These are phyloP conservation scores for Phytophthora rubi DNA, from an alignment of 352 stramenopile species.

Conservation along the genomic window DNA sequence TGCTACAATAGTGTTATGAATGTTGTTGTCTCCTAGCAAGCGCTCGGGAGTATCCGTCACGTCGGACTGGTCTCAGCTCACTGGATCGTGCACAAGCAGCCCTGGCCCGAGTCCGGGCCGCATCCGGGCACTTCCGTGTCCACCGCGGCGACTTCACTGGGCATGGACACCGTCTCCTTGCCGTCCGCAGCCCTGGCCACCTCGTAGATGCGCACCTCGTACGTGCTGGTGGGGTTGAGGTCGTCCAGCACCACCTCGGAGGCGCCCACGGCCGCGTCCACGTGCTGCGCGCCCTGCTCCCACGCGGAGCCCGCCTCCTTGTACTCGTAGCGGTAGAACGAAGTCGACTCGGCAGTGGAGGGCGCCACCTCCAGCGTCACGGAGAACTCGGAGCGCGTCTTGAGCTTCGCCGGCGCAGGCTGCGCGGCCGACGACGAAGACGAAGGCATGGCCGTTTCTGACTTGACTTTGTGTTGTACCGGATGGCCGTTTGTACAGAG, in stretches of 20 bases:
- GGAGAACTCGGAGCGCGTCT: conserved; percentile 82
- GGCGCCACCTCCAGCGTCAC: conserved; percentile 70
- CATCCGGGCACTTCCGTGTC: conserved; percentile 89
- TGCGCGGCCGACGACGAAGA: conserved; percentile 12
- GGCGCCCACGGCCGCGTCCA: conserved; percentile 53
- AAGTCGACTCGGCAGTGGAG: conserved; percentile 15
- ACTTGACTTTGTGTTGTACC: background rate
- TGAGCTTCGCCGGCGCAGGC: conserved; percentile 73
- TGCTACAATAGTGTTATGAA: conserved; percentile 31
- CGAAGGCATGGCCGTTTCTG: too few species aligned
- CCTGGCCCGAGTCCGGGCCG: conserved; percentile 57
- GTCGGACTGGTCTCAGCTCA: conserved; percentile 25
- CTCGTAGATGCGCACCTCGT: conserved; percentile 84
- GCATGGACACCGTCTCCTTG: conserved; percentile 51
- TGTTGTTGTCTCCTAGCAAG: conserved; percentile 12
- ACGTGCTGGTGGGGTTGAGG: conserved; percentile 88
- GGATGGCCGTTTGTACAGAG: background rate
- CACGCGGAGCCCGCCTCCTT: conserved; percentile 63
- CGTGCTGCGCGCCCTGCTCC: conserved; percentile 33
- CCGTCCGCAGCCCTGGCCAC: conserved; percentile 47
- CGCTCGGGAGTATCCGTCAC: conserved; percentile 8
- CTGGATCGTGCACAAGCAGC: conserved; percentile 58
- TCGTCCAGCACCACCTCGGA: conserved; percentile 78
- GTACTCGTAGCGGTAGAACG: conserved; percentile 76
- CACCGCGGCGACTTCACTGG: conserved; percentile 82